phyloP scores from a whole-genome alignment of 495 filamentous ascomycete genomes.

The Aspergillus carlsbadensis region DNA sequence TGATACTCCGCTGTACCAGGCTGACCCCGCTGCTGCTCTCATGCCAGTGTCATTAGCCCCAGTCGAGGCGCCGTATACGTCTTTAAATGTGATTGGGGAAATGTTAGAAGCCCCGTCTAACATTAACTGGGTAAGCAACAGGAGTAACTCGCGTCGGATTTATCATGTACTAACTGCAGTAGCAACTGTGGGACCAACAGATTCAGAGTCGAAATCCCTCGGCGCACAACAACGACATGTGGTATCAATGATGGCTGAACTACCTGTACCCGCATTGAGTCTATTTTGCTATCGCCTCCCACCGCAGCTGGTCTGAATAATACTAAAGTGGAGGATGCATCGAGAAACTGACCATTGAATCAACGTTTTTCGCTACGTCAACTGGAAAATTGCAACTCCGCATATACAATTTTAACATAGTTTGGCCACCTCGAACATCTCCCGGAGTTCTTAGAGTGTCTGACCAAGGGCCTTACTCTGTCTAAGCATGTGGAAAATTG shows the following conservation, averaged over 20 bases:
- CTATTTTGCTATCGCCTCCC: no score
- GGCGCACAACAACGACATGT: neutral
- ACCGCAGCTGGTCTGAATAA: no score
- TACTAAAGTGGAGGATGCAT: no score
- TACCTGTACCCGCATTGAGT: no score
- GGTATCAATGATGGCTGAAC: neutral
- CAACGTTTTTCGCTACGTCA: no score
- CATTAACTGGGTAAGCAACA: constrained; percentile 70
- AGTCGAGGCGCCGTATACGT: constrained; percentile 29
- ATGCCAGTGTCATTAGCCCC: constrained; percentile 2
- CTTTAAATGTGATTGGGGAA: constrained; percentile 51
- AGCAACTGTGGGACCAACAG: constrained; percentile 23
- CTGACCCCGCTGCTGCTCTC: neutral
- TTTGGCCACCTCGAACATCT: no score
- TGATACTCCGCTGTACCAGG: neutral
- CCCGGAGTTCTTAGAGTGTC: no score
- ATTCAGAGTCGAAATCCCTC: constrained; percentile 8
- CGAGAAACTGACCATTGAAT: no score
- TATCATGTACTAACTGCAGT: constrained; percentile 3
- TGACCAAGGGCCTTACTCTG: no score
- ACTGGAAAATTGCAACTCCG: no score
- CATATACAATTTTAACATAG: no score
- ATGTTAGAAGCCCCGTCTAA: constrained; percentile 52
- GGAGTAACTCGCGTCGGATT: neutral
- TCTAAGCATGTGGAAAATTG: no score